These are phyloP conservation scores for Plectranthus barbatus DNA, from an alignment of 257 asterid species.

Conservation along the genomic window DNA sequence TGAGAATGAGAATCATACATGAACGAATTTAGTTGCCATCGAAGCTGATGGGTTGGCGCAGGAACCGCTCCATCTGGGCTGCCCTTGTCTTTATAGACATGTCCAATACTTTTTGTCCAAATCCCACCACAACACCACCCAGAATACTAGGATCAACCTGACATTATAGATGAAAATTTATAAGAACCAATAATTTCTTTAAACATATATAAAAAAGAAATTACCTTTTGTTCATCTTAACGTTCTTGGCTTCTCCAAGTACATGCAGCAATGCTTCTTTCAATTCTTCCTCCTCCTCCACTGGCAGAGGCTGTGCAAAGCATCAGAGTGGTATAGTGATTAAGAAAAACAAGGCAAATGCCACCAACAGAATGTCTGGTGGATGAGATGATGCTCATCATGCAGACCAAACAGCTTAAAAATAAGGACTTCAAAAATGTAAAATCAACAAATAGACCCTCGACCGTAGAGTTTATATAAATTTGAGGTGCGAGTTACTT, in stretches of 20 bases:
- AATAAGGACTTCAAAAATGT: too few relatives aligned
- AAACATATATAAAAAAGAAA: not conserved
- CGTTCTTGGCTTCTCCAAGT: slow-evolving; percentile 72
- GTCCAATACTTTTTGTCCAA: slow-evolving; percentile 71
- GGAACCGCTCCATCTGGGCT: slow-evolving; percentile 96
- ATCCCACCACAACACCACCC: slow-evolving; percentile 88
- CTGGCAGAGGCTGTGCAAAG: slow-evolving; percentile 57
- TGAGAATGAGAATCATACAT: too few relatives aligned
- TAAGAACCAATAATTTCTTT: not conserved
- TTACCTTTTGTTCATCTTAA: slow-evolving; percentile 73
- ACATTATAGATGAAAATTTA: not conserved
- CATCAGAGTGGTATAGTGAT: not conserved
- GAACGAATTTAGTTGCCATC: slow-evolving; percentile 23
- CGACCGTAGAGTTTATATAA: too few relatives aligned
- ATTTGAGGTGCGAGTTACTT: too few relatives aligned
- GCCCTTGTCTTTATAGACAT: slow-evolving; percentile 93
- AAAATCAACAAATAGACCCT: too few relatives aligned
- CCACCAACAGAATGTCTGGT: not conserved
- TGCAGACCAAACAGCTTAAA: too few relatives aligned
- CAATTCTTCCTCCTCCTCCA: slow-evolving; percentile 82
- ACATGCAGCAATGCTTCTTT: slow-evolving; percentile 70
- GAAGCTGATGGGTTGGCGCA: slow-evolving; percentile 68
- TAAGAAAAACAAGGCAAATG: not conserved
- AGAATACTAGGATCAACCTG: slow-evolving; percentile 90
- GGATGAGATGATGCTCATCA: not conserved